A percentile compares a stretch with the other conserved stretches of the same genome.
phyloP scores from a whole-genome alignment of 768 basidiomycete species.

The Lactifluus subvellereus region DNA sequence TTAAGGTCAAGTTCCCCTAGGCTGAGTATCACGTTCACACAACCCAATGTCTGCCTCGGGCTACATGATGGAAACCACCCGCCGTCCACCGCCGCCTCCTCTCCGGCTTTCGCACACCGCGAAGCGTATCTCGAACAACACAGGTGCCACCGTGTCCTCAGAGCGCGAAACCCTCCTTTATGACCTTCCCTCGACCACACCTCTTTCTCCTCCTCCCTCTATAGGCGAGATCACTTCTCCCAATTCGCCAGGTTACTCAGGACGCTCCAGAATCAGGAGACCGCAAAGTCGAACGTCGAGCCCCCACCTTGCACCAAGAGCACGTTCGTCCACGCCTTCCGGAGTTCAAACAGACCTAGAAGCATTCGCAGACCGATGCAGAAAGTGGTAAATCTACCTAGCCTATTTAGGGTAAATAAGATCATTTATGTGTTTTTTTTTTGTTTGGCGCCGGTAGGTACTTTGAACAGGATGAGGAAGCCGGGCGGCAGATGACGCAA shows the following conservation, averaged over 20 bases:
- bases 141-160: conserved; percentile 8
- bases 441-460: conserved; percentile 50
- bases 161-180: conserved; percentile 26
- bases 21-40: background rate
- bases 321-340: conserved; percentile 66
- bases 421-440: background rate
- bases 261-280: conserved; percentile 11
- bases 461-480: conserved; percentile 72
- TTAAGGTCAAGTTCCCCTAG: background rate
- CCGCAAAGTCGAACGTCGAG: conserved; percentile 39
- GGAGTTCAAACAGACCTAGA: conserved; percentile 66
- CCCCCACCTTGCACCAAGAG: conserved; percentile 52
- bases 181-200: conserved; percentile 23
- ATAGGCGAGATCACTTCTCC: conserved; percentile 13
- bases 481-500: conserved; percentile 76
- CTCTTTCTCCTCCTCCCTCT: conserved; percentile 14
- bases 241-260: conserved; percentile 13
- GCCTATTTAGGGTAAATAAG: background rate
- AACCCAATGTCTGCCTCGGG: conserved; percentile 20
- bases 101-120: conserved; percentile 16
- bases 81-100: conserved; percentile 25
- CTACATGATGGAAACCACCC: conserved; percentile 21
- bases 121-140: conserved; percentile 16
- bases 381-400: conserved; percentile 54
- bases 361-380: conserved; percentile 69